Evolutionary conservation across 768 basidiomycete species (phyloP), one percentile per base, ranked within the genome.

Genomic region (Panaeolus papilionaceus): DNA sequence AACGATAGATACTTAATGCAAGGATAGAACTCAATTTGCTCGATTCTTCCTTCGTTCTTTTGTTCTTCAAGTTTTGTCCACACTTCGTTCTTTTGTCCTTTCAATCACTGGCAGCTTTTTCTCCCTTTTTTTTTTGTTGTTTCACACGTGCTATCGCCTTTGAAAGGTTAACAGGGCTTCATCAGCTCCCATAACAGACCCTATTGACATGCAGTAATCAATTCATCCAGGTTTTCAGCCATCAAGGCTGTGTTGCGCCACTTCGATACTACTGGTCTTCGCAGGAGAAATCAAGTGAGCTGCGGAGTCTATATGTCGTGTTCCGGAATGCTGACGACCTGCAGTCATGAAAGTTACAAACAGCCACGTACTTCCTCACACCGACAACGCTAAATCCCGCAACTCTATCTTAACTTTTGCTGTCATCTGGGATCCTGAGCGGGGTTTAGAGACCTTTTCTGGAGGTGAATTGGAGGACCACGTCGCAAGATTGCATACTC

Each of bases 361-460:
- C 28, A 37, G 54, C 54, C 54, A 12, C 28, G 14, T 33, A 5
- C 28, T 33, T 12, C 28, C 26, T 16, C 28, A 16, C 12, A 3
- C 54, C 5, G 54, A 58, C 6, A 33, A 58, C 33, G 0, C 54
- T 3, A 28, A 58, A 58, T 26, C 66, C 37, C 45, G 63, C 20
- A 61, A 68, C 23, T 68, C 67, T 11, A 26, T 39, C 9, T 64
- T 72, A 23, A 68, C 69, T 0, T 70, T 72, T 39, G 71, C 71
- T 39, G 71, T 68, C 16, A 65, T 72, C 10, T 72, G 71, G 71
- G 71, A 72, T 45, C 71, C 71, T 37, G 68, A 70, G 38, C 64
- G 45, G 9, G 71, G 71, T 1, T 62, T 72, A 20, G 67, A 72
- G 58, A 61, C 67, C 0, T 72, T 66, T 64, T 66, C 71, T 20